A percentile compares a stretch with the other conserved stretches of the same genome.
Evolutionary conservation across 2,329 filamentous ascomycete species (phyloP).

Genomic region (Diaporthe vexans): DNA sequence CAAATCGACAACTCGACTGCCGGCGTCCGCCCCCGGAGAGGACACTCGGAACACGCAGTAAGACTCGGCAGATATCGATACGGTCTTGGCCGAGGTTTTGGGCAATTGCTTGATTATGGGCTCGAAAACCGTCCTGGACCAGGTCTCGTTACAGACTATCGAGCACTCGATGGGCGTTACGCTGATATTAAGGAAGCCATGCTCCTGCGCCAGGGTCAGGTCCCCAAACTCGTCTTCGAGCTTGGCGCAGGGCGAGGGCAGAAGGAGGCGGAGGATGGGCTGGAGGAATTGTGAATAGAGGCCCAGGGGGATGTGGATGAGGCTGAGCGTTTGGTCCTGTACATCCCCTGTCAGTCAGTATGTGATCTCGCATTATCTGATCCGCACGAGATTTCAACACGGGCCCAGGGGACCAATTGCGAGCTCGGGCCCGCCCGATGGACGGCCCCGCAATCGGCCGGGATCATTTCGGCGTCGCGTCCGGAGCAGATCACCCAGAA

Average conservation of each 20-base stretch:
- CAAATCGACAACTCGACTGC: constrained; percentile 90
- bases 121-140: constrained; percentile 81
- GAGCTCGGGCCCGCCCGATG: not conserved
- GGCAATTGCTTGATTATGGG: constrained; percentile 77
- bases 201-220: constrained; percentile 66
- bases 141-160: constrained; percentile 84
- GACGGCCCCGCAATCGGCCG: constrained; percentile 34
- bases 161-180: constrained; percentile 94
- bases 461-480: constrained; percentile 12
- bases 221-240: constrained; percentile 59
- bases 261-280: constrained; percentile 86
- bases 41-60: constrained; percentile 93
- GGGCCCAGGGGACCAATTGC: constrained; percentile 3
- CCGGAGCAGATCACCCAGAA: not conserved
- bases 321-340: constrained; percentile 87
- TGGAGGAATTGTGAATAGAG: constrained; percentile 85
- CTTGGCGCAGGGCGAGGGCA: constrained; percentile 70
- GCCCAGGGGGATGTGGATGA: constrained; percentile 90
- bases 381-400: not conserved
- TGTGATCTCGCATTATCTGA: not conserved
- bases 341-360: constrained; percentile 48
- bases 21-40: constrained; percentile 90
- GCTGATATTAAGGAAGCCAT: constrained; percentile 93
- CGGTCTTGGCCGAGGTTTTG: constrained; percentile 62
- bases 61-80: constrained; percentile 84